Base-by-base conservation (phyloP, 192 early-diverging fungal genomes). In the Umbelopsis sp. region DNA sequence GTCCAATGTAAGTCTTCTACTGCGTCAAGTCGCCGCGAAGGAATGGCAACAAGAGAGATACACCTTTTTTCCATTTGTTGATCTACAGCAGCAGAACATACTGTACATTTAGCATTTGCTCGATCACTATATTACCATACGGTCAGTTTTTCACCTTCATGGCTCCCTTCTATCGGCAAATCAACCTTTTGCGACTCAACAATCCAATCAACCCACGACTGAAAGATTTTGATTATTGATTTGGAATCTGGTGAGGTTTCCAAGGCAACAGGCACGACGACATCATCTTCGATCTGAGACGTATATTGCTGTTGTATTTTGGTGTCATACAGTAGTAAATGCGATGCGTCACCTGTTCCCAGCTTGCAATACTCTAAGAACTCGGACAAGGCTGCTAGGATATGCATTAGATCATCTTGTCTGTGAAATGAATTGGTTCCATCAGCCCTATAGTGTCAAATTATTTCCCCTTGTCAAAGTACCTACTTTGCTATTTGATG, bases 1-100 rank as follows among this genome's bases (percentile, higher is more conserved):
- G 55, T 61, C 55, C 55, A 61, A 25, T 61, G 55, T 30, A 61
- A 61, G 18, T 61, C 55, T 61, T 61, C 55, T 13, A 30, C 18
- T 12, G 55, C 55, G n/a, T 13, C 33, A n/a, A n/a, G 8, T 30
- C 55, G 21, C 33, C 55, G 55, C 18, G 55, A 61, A 5, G 55
- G 55, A 12, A 61, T 25, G 25, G 55, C 55, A 35, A 61, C 55
- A 11, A 61, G 30, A 11, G 55, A 61, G 30, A 61, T 35, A 12
- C 30, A 61, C 3, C 7, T 27, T 35, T 35, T 61, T 27, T 7
- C 55, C 13, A 18, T 18, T 49, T 10, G 15, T 20, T 21, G 55
- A 37, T 33, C 27, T 33, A 18, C 55, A n/a, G n/a, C n/a, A n/a
- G n/a, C n/a, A 27, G 27, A 15, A 25, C 2, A 41, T 41, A 41